A percentile compares a stretch with the other conserved stretches of the same genome.
Conservation (phyloP, 306 rosid genomes). For the Casuarina cunninghamiana region DNA sequence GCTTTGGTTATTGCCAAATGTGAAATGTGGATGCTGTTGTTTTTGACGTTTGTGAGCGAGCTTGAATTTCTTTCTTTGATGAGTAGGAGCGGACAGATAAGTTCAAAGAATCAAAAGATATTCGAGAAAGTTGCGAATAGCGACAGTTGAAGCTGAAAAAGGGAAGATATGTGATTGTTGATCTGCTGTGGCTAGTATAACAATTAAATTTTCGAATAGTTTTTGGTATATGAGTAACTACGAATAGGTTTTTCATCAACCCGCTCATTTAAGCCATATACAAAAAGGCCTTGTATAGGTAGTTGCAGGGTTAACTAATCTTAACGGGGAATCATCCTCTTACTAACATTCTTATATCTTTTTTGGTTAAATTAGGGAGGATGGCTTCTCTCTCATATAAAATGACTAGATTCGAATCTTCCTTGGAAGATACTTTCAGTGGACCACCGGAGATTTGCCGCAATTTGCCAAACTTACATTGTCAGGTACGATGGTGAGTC, state of each 20-base stretch:
- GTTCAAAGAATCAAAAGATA: neutral
- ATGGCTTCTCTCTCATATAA: slow-evolving; percentile 41
- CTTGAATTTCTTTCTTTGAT: neutral
- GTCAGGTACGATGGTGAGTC: slow-evolving; percentile 95
- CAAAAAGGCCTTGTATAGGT: neutral
- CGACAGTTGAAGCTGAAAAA: neutral
- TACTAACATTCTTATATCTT: slow-evolving; percentile 19
- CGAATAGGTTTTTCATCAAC: neutral
- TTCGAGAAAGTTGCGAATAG: neutral
- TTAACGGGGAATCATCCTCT: neutral
- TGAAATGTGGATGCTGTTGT: neutral
- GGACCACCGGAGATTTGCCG: slow-evolving; percentile 26
- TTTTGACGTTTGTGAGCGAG: neutral
- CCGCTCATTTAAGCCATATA: neutral
- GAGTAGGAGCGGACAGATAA: neutral
- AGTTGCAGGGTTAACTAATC: neutral
- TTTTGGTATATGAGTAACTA: neutral
- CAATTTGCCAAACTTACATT: slow-evolving; percentile 43
- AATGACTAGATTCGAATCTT: slow-evolving; percentile 39
- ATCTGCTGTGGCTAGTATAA: neutral
- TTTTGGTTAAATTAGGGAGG: slow-evolving; percentile 55
- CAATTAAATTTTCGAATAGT: neutral
- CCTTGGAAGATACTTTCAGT: slow-evolving; percentile 21
- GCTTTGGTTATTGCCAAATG: neutral
- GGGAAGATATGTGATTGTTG: neutral